Base-by-base conservation (phyloP, 1,284 basidiomycete species). In the Rhodotorula sp. region DNA sequence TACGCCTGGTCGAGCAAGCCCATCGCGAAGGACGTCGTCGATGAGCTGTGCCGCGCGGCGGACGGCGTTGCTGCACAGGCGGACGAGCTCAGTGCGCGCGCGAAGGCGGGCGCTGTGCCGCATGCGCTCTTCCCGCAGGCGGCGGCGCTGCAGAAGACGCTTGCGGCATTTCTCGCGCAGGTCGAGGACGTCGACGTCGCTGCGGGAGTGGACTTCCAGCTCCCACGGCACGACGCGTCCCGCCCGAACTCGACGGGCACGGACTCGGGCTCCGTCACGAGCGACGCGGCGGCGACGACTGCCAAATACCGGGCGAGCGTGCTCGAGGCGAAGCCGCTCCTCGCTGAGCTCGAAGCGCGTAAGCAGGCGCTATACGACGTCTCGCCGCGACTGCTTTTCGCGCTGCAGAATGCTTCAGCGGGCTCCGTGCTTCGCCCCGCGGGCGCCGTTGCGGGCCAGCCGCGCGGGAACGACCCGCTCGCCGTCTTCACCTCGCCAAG, bases 321-420 rank as follows among this genome's bases (percentile, higher is more conserved):
- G 8, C 86, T 86, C 46, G 87, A 84, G 68, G 90, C 89, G 32
- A 85, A 88, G 32, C 75, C 84, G 21, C 84, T 90, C n/a, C 84
- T 90, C 32, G 87, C 90, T 54, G 87, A 85, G 2, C 81, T 92
- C 54, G 91, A 92, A 80, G 83, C 84, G 1, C 83, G 85, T 7
- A 81, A 88, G 50, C 91, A 93, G 79, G 85, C 88, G 0, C 80
- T 91, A 10, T 90, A 88, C 77, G 90, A 91, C 69, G 88, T 91
- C 71, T 84, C 86, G 21, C 83, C 87, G 3, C 61, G 51, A 79
- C 81, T 91, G 34, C 82, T 92, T 56, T 79, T 87, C 53, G 84
- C 85, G 19, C 25, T 78, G 19, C 77, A 79, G 58, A 46, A 56
- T 12, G 55, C 74, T 32, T 63, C 3, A 12, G 48, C 46, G 50